Percentiles rank a stretch among this genome's conserved stretches.
These are phyloP conservation scores for Candida peoriensis DNA, from an alignment of 805 yeast species.

Conservation along the genomic window DNA sequence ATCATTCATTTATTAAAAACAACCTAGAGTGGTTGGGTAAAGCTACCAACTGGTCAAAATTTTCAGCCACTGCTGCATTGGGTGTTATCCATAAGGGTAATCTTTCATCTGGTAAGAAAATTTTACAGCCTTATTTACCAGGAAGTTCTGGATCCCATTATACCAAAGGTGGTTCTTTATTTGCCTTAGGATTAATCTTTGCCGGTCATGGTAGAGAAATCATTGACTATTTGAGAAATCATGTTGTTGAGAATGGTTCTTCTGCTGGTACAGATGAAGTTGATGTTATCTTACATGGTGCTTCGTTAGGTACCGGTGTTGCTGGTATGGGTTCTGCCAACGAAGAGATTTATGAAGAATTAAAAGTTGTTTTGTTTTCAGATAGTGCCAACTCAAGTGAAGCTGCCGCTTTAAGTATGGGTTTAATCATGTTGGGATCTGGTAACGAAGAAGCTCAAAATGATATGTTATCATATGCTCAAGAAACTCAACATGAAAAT, in stretches of 20 bases:
- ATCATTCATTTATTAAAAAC: conserved; percentile 83
- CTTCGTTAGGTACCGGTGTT: conserved; percentile 90
- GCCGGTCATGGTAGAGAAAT: conserved; percentile 95
- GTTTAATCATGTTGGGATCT: conserved; percentile 90
- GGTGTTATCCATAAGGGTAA: conserved; percentile 98
- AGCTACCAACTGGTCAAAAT: conserved; percentile 98
- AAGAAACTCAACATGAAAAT: conserved; percentile 93
- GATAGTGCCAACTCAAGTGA: conserved; percentile 95
- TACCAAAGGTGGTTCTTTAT: conserved; percentile 93
- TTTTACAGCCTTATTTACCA: conserved; percentile 88
- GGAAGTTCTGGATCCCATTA: conserved; percentile 75
- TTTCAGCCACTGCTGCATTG: conserved; percentile 94
- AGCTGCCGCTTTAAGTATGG: conserved; percentile 96
- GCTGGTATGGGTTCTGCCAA: conserved; percentile 93
- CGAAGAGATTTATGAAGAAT: conserved; percentile 68
- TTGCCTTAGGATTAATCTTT: conserved; percentile 87
- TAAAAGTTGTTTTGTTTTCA: conserved; percentile 76
- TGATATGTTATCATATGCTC: conserved; percentile 88
- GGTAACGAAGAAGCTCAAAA: conserved; percentile 61
- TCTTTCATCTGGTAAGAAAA: conserved; percentile 80
- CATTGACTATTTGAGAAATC: conserved; percentile 69
- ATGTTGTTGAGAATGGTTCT: conserved; percentile 58
- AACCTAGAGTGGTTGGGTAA: conserved; percentile 95
- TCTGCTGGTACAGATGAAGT: conserved; percentile 62
- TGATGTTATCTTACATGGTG: conserved; percentile 91